Evolutionary conservation across 2,329 filamentous ascomycete species (phyloP), one percentile per base, ranked within the genome.

Genomic region (Aspergillus sp.): DNA sequence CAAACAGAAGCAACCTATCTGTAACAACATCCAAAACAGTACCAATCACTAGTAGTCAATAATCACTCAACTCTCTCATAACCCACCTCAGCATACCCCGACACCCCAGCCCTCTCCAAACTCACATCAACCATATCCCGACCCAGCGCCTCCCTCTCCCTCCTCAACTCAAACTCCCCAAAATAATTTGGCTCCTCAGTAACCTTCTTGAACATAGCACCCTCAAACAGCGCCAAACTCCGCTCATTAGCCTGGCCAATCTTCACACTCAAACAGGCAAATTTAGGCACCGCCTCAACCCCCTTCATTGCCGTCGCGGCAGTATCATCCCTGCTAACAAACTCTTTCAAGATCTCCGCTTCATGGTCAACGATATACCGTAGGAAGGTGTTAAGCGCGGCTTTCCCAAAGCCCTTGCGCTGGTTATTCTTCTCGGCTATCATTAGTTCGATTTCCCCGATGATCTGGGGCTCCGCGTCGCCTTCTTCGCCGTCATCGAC

Each of bases 381-480:
- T 53, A 97, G 70, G 58, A 98, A 89, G 0, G 86, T 78, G 2
- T 86, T 71, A 1, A 96, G 80, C 0, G 90, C 85, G 0, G 85
- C 84, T 5, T 82, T 79, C 0, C 91, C 92, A 6, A 87, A 78
- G 0, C 92, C 92, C 7, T 80, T 78, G 0, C 88, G 80, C 23
- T 88, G 86, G 30, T 86, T 77, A 0, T 73, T 70, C 4, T 77
- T 77, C 1, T 80, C 78, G 0, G 92, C 92, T 62, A 96, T 88
- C 92, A 96, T 96, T 64, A 96, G 84, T 75, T 96, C 91, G 6
- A 96, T 77, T 71, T 96, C 92, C 23, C 90, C 92, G 3, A 89
- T 75, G 8, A 82, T 66, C 25, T 70, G 66, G 0, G 73, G 70
- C 0, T 67, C 66, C 0, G 71, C 71, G 0, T 71, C 70, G 0